These are phyloP conservation scores for Echria macrotheca DNA, from an alignment of 495 filamentous ascomycete genomes.

Conservation along the genomic window DNA sequence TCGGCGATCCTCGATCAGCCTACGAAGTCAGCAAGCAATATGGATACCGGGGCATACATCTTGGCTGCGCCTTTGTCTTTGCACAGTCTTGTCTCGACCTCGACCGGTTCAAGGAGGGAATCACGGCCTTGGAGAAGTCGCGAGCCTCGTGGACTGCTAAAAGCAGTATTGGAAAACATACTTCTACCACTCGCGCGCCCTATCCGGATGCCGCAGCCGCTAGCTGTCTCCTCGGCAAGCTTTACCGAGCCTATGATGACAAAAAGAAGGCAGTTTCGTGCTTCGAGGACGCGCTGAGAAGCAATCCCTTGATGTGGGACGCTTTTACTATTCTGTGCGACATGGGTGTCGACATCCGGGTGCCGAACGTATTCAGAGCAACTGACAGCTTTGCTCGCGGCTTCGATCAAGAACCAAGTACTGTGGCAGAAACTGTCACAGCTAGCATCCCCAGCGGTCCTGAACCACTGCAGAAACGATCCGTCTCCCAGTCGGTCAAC, in stretches of 20 bases:
- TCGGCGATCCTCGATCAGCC: constrained; percentile 61
- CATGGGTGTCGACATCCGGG: constrained; percentile 67
- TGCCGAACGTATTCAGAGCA: constrained; percentile 80
- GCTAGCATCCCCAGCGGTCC: constrained; percentile 14
- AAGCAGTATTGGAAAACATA: constrained; percentile 67
- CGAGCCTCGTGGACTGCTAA: constrained; percentile 64
- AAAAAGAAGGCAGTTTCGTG: constrained; percentile 71
- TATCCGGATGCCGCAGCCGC: constrained; percentile 80
- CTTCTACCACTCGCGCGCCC: constrained; percentile 62
- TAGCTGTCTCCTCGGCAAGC: constrained; percentile 74
- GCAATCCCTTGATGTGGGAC: constrained; percentile 98
- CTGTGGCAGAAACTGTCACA: constrained; percentile 27
- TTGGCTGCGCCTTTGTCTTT: constrained; percentile 88
- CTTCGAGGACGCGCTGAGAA: constrained; percentile 81
- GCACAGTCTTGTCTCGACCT: constrained; percentile 81
- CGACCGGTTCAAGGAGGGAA: constrained; percentile 71
- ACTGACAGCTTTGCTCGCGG: constrained; percentile 42
- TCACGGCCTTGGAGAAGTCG: constrained; percentile 71
- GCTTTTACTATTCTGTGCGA: constrained; percentile 72
- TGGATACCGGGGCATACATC: constrained; percentile 61
- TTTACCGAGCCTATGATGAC: constrained; percentile 77
- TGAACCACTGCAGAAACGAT: constrained; percentile 36
- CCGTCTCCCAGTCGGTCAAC: constrained; percentile 26
- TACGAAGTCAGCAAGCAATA: constrained; percentile 63
- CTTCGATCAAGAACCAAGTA: constrained; percentile 29